Evolutionary conservation across 192 early-diverging fungal genomes (phyloP).

Genomic region (Mortierella hygrophila): DNA sequence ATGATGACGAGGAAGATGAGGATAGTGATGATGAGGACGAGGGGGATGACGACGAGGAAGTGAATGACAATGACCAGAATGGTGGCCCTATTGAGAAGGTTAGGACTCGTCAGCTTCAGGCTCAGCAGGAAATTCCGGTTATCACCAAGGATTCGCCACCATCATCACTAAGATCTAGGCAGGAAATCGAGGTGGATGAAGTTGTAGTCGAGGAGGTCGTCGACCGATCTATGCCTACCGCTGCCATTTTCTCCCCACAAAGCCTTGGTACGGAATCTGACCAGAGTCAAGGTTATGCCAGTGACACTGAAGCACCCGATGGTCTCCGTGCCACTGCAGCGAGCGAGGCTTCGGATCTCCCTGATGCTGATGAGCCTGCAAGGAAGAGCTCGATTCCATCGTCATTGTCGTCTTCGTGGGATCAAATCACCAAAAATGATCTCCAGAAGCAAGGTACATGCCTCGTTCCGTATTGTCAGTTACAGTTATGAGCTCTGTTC

Average conservation of each 20-base stretch:
- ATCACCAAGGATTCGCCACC: neutral
- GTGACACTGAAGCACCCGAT: neutral
- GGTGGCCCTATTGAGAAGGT: neutral
- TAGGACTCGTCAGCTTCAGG: too few relatives aligned
- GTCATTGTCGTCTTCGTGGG: conserved; percentile 48
- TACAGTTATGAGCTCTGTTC: neutral
- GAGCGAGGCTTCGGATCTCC: neutral
- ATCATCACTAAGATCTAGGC: neutral
- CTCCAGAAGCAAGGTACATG: conserved; percentile 37
- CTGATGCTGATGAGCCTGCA: neutral
- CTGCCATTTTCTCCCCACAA: neutral
- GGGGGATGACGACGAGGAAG: conserved; percentile 11
- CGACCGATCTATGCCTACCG: conserved; percentile 23
- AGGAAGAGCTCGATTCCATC: conserved; percentile 14
- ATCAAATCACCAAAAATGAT: conserved; percentile 33
- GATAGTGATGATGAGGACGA: conserved; percentile 32
- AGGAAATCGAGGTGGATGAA: neutral
- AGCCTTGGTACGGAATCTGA: neutral
- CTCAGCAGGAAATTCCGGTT: neutral
- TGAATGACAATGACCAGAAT: neutral
- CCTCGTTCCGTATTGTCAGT: neutral
- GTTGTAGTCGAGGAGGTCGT: conserved; percentile 9
- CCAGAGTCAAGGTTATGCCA: neutral
- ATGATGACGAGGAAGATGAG: conserved; percentile 28
- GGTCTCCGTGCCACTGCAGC: neutral